Evolutionary conservation across 352 stramenopile genomes (phyloP).

Genomic region (Globisporangium canariense): DNA sequence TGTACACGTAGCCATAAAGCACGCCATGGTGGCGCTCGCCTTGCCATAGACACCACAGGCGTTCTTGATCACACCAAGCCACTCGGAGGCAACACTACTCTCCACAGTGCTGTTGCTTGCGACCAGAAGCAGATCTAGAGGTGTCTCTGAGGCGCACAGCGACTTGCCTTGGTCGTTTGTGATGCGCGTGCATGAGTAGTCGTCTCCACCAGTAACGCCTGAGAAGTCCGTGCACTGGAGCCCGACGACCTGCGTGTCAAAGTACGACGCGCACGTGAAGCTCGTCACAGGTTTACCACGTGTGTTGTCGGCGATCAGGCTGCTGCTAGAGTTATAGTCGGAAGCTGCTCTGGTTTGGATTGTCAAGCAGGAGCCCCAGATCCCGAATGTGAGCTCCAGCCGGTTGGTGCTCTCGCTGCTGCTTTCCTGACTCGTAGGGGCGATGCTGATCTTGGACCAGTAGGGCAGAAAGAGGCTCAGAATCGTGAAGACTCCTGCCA

Average conservation of each 20-base stretch:
- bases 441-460: slow-evolving; percentile 35
- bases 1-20: slow-evolving; percentile 24
- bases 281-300: slow-evolving; percentile 20
- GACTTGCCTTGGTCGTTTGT: slow-evolving; percentile 21
- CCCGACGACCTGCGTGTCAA: slow-evolving; percentile 24
- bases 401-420: slow-evolving; percentile 1
- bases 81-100: slow-evolving; percentile 14
- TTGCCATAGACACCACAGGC: slow-evolving; percentile 36
- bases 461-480: slow-evolving; percentile 49
- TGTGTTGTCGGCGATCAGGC: neutral
- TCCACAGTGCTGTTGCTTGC: neutral
- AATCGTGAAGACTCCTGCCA: slow-evolving; percentile 30
- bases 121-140: slow-evolving; percentile 30
- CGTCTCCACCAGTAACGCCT: neutral
- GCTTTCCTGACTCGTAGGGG: neutral
- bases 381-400: slow-evolving; percentile 43
- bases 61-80: slow-evolving; percentile 41
- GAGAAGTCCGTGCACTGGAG: slow-evolving; percentile 26
- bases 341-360: slow-evolving; percentile 21
- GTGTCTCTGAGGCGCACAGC: slow-evolving; percentile 27
- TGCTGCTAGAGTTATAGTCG: slow-evolving; percentile 2
- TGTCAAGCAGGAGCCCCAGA: slow-evolving; percentile 58
- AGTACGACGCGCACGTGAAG: slow-evolving; percentile 41
- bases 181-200: slow-evolving; percentile 20
- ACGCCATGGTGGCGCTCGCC: slow-evolving; percentile 25